A percentile compares a stretch with the other conserved stretches of the same genome.
These are phyloP conservation scores for Populus nigra DNA, from an alignment of 345 rosid species.

Conservation along the genomic window DNA sequence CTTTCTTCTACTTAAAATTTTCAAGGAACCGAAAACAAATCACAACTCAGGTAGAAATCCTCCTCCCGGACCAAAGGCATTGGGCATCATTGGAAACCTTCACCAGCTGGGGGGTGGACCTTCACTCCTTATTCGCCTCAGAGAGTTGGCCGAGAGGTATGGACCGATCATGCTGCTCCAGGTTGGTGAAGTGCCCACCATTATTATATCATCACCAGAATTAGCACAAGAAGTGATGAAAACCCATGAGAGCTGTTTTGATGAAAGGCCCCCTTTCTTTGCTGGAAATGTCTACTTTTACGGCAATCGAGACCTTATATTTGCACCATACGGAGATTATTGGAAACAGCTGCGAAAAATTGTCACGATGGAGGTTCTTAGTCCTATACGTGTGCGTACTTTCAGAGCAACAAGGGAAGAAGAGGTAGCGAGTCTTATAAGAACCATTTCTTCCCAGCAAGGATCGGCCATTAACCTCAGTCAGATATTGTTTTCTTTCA, in stretches of 20 bases:
- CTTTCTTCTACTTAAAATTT: neutral
- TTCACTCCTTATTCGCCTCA: neutral
- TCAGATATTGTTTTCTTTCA: neutral
- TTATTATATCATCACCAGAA: neutral
- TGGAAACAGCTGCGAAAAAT: slow-evolving; percentile 4
- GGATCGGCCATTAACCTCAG: neutral
- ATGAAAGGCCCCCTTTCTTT: neutral
- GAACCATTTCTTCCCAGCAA: neutral
- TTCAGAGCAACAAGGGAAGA: slow-evolving; percentile 10
- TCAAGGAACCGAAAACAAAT: neutral
- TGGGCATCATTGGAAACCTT: neutral
- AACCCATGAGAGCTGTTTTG: slow-evolving; percentile 1
- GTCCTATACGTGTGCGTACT: neutral
- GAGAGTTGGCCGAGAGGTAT: neutral
- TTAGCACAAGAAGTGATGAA: neutral
- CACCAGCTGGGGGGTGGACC: neutral
- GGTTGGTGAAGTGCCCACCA: neutral
- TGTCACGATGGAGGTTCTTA: neutral
- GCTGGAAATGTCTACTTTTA: neutral
- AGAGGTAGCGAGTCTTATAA: neutral
- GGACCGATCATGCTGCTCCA: slow-evolving; percentile 5
- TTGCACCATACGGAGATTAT: neutral
- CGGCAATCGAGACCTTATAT: neutral
- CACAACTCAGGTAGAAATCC: neutral
- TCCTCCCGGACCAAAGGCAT: neutral